phyloP scores from a whole-genome alignment of 2,329 filamentous ascomycete genomes.

The Blastomyces emzantsi region DNA sequence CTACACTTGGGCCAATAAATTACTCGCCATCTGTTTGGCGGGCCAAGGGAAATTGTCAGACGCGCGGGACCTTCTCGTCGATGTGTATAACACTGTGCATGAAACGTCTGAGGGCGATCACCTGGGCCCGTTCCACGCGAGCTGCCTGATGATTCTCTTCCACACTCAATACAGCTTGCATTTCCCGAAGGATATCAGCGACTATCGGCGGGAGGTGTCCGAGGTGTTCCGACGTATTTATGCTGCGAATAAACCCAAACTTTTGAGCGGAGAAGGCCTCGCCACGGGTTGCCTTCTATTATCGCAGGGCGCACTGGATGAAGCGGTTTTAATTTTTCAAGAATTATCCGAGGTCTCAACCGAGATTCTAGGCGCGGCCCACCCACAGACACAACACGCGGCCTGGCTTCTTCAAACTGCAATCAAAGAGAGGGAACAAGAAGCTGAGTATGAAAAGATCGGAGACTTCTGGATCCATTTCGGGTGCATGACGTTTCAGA shows the following conservation, averaged over 20 bases:
- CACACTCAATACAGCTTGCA: neutral
- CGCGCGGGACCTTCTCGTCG: neutral
- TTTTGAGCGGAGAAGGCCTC: neutral
- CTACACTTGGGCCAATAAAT: neutral
- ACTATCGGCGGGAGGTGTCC: neutral
- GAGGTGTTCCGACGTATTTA: neutral
- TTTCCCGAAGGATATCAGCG: neutral
- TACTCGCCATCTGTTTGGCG: neutral
- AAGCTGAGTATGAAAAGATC: neutral
- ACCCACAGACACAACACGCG: neutral
- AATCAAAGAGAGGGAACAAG: neutral
- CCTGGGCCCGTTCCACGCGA: neutral
- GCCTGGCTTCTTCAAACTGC: neutral
- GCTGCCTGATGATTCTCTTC: neutral
- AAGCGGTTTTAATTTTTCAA: neutral
- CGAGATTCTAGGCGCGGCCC: neutral
- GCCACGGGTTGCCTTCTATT: neutral
- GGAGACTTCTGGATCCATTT: slow-evolving; percentile 3
- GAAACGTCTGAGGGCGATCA: neutral
- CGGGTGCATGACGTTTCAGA: neutral
- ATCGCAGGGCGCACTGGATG: neutral
- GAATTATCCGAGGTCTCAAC: neutral
- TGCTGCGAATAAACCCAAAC: neutral
- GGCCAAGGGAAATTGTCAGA: neutral
- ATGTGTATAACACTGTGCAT: neutral